Percentiles rank a stretch among this genome's conserved stretches.
These are phyloP conservation scores for Luvunga scandens DNA, from an alignment of 345 rosid genomes.

Conservation along the genomic window DNA sequence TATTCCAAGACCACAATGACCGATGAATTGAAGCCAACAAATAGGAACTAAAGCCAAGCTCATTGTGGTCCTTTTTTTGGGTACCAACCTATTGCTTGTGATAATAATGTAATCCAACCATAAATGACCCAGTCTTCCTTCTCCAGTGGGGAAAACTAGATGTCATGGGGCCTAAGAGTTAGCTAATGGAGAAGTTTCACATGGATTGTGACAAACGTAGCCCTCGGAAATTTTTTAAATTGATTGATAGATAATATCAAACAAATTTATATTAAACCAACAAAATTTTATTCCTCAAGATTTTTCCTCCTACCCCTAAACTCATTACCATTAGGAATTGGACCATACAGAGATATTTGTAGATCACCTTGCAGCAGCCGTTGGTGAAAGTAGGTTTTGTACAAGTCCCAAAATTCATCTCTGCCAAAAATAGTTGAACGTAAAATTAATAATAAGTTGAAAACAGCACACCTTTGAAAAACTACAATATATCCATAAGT, in stretches of 20 bases:
- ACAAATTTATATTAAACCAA: background rate
- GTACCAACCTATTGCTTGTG: background rate
- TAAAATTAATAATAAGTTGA: too few relatives aligned
- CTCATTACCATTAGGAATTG: constrained; percentile 27
- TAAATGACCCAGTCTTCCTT: background rate
- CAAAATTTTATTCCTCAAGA: constrained; percentile 15
- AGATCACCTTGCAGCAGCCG: constrained; percentile 49
- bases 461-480: too few relatives aligned
- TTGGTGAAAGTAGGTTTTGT: constrained; percentile 64
- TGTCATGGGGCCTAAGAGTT: background rate
- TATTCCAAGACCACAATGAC: background rate
- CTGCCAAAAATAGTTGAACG: constrained; percentile 35
- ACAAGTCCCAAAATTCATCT: constrained; percentile 89
- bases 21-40: background rate
- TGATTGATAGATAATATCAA: background rate
- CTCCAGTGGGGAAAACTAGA: background rate
- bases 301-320: constrained; percentile 32
- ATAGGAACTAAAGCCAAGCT: background rate
- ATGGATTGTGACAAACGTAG: background rate
- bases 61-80: background rate
- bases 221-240: background rate
- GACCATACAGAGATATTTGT: constrained; percentile 69
- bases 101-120: background rate
- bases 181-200: background rate
- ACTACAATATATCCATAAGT: too few relatives aligned